These are phyloP conservation scores for Leccinum olivaceopallidum DNA, from an alignment of 768 basidiomycete genomes.

Conservation along the genomic window DNA sequence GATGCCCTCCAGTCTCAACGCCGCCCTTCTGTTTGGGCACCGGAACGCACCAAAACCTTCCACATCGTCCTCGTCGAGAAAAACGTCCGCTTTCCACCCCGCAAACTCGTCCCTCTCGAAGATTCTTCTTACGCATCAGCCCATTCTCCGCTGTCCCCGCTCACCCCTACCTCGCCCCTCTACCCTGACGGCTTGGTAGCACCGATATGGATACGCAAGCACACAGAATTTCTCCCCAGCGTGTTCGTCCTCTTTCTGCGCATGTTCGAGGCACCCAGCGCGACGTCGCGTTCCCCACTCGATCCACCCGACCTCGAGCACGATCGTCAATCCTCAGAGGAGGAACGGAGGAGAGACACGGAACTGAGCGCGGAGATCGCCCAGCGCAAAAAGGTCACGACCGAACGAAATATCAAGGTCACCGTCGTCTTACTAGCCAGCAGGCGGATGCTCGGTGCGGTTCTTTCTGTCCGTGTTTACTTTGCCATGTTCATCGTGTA, in stretches of 20 bases:
- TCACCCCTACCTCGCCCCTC: slow-evolving; percentile 84
- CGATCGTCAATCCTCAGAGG: slow-evolving; percentile 58
- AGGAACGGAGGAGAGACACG: slow-evolving; percentile 71
- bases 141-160: slow-evolving; percentile 93
- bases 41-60: slow-evolving; percentile 72
- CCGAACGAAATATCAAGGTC: slow-evolving; percentile 77
- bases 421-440: slow-evolving; percentile 95
- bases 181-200: slow-evolving; percentile 96
- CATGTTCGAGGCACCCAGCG: slow-evolving; percentile 65
- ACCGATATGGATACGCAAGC: slow-evolving; percentile 97
- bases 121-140: slow-evolving; percentile 55
- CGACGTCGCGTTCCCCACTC: slow-evolving; percentile 50
- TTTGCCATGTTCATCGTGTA: not conserved
- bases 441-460: slow-evolving; percentile 79
- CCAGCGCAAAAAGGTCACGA: too few relatives aligned
- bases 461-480: not conserved
- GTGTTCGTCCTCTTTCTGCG: slow-evolving; percentile 92
- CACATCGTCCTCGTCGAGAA: slow-evolving; percentile 86
- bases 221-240: slow-evolving; percentile 86
- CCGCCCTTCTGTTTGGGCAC: slow-evolving; percentile 28
- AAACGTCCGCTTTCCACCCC: slow-evolving; percentile 81
- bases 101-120: slow-evolving; percentile 65
- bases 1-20: slow-evolving; percentile 66
- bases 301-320: slow-evolving; percentile 53
- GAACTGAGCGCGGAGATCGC: slow-evolving; percentile 57